Evolutionary conservation across 2,329 filamentous ascomycete species (phyloP).

Genomic region (Ceratocystis papillata): DNA sequence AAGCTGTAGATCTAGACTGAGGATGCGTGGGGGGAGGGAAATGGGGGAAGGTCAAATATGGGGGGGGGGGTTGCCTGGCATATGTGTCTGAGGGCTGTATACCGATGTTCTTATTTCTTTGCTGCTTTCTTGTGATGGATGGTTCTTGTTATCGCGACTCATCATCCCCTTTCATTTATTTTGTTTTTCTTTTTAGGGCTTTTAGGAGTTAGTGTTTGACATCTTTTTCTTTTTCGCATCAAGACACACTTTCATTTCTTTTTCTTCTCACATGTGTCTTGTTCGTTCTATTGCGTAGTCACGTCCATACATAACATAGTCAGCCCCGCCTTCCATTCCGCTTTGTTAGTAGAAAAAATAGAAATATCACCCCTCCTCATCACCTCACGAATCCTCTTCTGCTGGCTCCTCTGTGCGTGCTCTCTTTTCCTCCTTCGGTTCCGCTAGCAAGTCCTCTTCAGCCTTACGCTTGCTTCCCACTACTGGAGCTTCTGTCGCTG

Average conservation of each 20-base stretch:
- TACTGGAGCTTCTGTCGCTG: conserved; percentile 19
- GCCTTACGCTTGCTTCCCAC: conserved; percentile 44
- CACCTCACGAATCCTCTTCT: conserved; percentile 12
- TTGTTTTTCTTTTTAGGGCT: conserved; percentile 12
- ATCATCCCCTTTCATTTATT: background rate
- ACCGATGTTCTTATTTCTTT: background rate
- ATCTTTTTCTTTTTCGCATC: conserved; percentile 14
- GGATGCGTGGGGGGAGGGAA: conserved; percentile 25
- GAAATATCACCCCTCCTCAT: background rate
- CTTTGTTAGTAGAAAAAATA: background rate
- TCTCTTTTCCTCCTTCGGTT: conserved; percentile 31
- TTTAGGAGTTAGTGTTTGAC: conserved; percentile 19
- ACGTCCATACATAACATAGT: background rate
- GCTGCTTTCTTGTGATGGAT: background rate
- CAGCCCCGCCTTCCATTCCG: no score
- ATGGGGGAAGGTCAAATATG: background rate
- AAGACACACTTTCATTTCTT: conserved; percentile 8
- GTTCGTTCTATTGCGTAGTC: background rate
- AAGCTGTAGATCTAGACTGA: conserved; percentile 41
- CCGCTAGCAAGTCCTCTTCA: conserved; percentile 32
- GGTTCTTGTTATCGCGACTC: conserved; percentile 7
- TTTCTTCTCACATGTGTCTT: background rate
- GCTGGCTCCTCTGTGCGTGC: conserved; percentile 28
- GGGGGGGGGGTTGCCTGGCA: conserved; percentile 30
- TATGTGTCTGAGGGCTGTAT: background rate